Evolutionary conservation across 805 yeast genomes (phyloP), one percentile per base, ranked within the genome.

Genomic region (Starmera quercuum): DNA sequence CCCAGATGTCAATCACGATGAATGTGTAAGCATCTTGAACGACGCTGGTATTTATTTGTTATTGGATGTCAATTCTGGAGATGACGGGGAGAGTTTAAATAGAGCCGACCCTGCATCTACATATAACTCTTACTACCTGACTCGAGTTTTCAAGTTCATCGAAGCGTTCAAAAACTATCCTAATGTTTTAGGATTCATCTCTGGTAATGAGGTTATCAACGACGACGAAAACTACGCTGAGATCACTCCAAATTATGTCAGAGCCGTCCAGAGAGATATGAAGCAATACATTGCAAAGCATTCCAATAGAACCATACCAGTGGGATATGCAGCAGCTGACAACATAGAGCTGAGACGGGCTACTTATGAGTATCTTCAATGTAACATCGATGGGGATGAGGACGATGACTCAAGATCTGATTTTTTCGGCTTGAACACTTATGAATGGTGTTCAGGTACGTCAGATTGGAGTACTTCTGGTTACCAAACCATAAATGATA

Each of bases 261-360:
- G 95, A 59, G 95, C 96, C 10, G 80, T 86, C 23, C 90, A 85
- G 56, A 83, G 97, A 56, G 97, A 88, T 56, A 77, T 86, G 76
- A 88, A 85, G 61, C 75, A 73, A 46, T 88, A 83, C 63, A 80
- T 88, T 41, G 61, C 71, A 20, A 63, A 71, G 36, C 76, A 81
- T 46, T 66, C 79, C 13, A 71, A 82, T 52, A 75, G 97, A 57
- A 59, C 76, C 7, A 80, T 88, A 38, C 96, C 95, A 5, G 95
- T 87, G n/a, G 97, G 97, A 22, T 88, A 88, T 59, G 82, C 95
- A 7, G 95, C 97, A 31, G 96, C 96, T 13, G 95, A 84, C 49
- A 87, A 78, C 41, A 65, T 62, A 34, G 71, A 69, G 29, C 71
- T 83, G 51, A 74, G 95, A 49, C 60, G 73, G 31, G 81, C 84